These are phyloP conservation scores for Pleurotus giganteus DNA, from an alignment of 768 basidiomycete species.

Conservation along the genomic window DNA sequence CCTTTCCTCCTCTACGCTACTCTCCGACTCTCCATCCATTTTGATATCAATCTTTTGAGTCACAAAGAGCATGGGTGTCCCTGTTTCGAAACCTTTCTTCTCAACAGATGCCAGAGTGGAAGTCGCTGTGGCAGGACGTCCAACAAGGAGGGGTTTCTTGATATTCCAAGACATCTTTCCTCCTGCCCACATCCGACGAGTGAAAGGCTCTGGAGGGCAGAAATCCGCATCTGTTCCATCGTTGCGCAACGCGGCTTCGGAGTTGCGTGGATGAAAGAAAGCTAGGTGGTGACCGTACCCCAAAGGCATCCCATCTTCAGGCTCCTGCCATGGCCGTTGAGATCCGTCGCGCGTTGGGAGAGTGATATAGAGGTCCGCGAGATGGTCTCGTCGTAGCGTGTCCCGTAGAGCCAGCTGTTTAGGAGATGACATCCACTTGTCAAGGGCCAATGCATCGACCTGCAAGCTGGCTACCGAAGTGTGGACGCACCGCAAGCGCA, in stretches of 20 bases:
- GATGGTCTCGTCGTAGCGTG: constrained; percentile 50
- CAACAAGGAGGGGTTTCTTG: constrained; percentile 46
- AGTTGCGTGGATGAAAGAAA: constrained; percentile 69
- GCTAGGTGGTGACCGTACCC: constrained; percentile 68
- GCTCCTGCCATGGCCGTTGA: constrained; percentile 36
- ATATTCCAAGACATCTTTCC: constrained; percentile 65
- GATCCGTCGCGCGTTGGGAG: constrained; percentile 72
- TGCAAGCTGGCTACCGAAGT: background rate
- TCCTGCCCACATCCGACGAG: constrained; percentile 80
- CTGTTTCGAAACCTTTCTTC: constrained; percentile 65
- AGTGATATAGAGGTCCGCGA: constrained; percentile 65
- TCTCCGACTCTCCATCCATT: constrained; percentile 38
- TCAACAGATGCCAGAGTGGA: constrained; percentile 49
- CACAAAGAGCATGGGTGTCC: constrained; percentile 72
- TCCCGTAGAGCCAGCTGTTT: constrained; percentile 47
- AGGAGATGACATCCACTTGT: constrained; percentile 53
- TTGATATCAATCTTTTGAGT: constrained; percentile 58
- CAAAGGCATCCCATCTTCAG: constrained; percentile 35
- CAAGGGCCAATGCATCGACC: constrained; percentile 27
- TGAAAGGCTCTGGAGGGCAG: constrained; percentile 71
- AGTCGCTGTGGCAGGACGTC: constrained; percentile 46
- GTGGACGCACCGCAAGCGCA: background rate
- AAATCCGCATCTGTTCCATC: constrained; percentile 76
- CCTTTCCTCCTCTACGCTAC: constrained; percentile 61
- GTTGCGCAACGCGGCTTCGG: constrained; percentile 52